Percentiles rank a stretch among this genome's conserved stretches.
These are phyloP conservation scores for Microglena sp. DNA, from an alignment of 139 green algal species.

Conservation along the genomic window DNA sequence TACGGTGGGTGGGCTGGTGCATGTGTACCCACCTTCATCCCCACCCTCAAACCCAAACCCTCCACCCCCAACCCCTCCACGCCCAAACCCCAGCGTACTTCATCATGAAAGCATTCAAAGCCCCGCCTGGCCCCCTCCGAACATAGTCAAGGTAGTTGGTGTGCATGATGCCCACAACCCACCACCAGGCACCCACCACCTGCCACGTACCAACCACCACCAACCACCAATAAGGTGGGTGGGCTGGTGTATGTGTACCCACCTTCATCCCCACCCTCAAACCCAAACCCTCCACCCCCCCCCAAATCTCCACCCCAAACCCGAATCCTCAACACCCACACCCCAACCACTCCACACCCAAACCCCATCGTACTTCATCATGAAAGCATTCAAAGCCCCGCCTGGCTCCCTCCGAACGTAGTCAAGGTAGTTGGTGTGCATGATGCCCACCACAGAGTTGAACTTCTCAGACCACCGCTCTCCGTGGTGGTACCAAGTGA, in stretches of 20 bases:
- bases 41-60: too few species aligned
- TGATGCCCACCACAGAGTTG: constrained; percentile 90
- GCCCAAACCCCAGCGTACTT: constrained; percentile 71
- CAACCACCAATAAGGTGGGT: too few species aligned
- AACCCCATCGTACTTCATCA: constrained; percentile 64
- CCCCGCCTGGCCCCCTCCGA: constrained; percentile 60
- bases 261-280: too few species aligned
- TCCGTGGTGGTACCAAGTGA: constrained; percentile 93
- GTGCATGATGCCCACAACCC: constrained; percentile 96
- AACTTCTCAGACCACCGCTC: constrained; percentile 96
- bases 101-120: constrained; percentile 53
- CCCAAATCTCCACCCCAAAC: too few species aligned
- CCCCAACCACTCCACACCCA: too few species aligned
- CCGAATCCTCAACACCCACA: too few species aligned
- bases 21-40: too few species aligned
- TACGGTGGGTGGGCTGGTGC: too few species aligned
- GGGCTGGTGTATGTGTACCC: too few species aligned
- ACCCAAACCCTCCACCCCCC: too few species aligned
- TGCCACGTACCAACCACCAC: constrained; percentile 77
- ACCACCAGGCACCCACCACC: constrained; percentile 94
- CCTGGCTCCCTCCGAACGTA: constrained; percentile 80
- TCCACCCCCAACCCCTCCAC: too few species aligned
- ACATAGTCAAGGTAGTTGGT: constrained; percentile 99
- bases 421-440: constrained; percentile 99
- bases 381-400: constrained; percentile 55